A percentile compares a stretch with the other conserved stretches of the same genome.
Evolutionary conservation across 2,329 filamentous ascomycete species (phyloP).

Genomic region (Trichoderma breve): DNA sequence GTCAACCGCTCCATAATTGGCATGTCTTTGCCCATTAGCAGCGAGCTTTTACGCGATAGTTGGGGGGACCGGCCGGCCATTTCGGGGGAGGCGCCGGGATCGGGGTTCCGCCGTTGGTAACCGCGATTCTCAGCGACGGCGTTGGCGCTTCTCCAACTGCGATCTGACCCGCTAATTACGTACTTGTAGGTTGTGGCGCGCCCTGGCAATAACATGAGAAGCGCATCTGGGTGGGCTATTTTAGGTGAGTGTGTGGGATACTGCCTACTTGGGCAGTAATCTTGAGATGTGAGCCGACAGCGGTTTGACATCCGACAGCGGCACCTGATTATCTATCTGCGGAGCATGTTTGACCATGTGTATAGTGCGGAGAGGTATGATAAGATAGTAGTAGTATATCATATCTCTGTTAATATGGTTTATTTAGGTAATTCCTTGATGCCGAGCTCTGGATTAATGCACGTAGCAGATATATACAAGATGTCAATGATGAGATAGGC

Average conservation of each 20-base stretch:
- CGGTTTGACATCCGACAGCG: constrained; percentile 1
- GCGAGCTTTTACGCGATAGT: constrained; percentile 8
- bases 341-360: background rate
- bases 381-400: background rate
- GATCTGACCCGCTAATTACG: background rate
- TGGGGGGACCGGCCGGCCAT: background rate
- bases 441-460: background rate
- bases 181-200: background rate
- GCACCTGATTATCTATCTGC: background rate
- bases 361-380: background rate
- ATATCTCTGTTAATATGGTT: background rate
- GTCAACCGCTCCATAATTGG: constrained; percentile 10
- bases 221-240: background rate
- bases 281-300: background rate
- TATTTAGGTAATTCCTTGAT: background rate
- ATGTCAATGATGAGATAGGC: background rate
- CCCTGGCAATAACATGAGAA: constrained; percentile 1
- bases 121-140: background rate
- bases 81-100: constrained; percentile 19
- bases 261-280: constrained; percentile 10
- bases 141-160: constrained; percentile 7
- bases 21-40: background rate
- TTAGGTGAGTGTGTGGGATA: background rate
- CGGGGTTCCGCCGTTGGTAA: constrained; percentile 21
- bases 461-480: background rate